A percentile compares a stretch with the other conserved stretches of the same genome.
These are phyloP conservation scores for Gaeumannomyces tritici DNA, from an alignment of 2,329 filamentous ascomycete species.

Conservation along the genomic window DNA sequence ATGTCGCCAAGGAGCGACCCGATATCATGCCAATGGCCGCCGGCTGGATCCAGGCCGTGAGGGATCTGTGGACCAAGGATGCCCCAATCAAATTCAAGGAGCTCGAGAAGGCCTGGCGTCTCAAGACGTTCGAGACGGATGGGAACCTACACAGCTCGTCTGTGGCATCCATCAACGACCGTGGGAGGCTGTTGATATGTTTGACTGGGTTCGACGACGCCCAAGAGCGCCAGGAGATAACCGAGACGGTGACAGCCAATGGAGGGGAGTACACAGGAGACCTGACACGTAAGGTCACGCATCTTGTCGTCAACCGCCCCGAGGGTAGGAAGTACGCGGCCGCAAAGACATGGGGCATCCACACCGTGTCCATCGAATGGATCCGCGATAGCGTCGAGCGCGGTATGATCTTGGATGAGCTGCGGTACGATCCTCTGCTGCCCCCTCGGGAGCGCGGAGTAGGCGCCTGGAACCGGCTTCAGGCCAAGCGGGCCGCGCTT, in stretches of 20 bases:
- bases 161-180: slow-evolving; percentile 20
- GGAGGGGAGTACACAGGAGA: slow-evolving; percentile 84
- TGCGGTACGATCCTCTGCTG: slow-evolving; percentile 68
- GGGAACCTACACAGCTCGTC: slow-evolving; percentile 17
- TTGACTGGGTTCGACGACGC: slow-evolving; percentile 51
- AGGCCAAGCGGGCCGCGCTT: slow-evolving; percentile 30
- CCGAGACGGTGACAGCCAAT: slow-evolving; percentile 55
- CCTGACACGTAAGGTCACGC: slow-evolving; percentile 75
- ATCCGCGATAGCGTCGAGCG: slow-evolving; percentile 71
- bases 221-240: slow-evolving; percentile 59
- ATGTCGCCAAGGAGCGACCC: slow-evolving; percentile 80
- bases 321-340: slow-evolving; percentile 85
- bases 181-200: slow-evolving; percentile 38
- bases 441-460: slow-evolving; percentile 62
- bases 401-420: slow-evolving; percentile 85
- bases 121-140: slow-evolving; percentile 52
- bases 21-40: slow-evolving; percentile 77
- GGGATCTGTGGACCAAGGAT: slow-evolving; percentile 71
- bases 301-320: slow-evolving; percentile 71
- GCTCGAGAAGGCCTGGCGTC: slow-evolving; percentile 57
- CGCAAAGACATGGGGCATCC: slow-evolving; percentile 73
- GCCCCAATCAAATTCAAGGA: slow-evolving; percentile 61
- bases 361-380: slow-evolving; percentile 77
- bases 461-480: slow-evolving; percentile 61
- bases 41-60: slow-evolving; percentile 77